Base-by-base conservation (phyloP, 441 rosid genomes). In the Bruguiera hainesii region DNA sequence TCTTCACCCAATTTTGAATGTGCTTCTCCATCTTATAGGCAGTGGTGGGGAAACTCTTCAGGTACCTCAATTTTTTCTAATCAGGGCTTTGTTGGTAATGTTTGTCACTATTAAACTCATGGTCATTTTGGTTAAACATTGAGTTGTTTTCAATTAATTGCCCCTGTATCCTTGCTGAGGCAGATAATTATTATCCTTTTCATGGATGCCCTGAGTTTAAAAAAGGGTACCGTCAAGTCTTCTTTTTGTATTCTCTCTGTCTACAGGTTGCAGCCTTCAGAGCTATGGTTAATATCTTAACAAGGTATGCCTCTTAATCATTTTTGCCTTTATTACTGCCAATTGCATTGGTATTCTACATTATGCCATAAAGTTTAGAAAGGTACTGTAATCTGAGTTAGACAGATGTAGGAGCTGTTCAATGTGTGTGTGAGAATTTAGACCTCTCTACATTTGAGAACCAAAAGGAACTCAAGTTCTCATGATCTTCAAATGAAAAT, bases 1-100 rank as follows among this genome's bases (percentile, higher is more conserved):
- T 85, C 98, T 96, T 70, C 96, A 96, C 76, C 98, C 98, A 57
- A 82, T 93, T 78, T 80, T 96, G 70, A 96, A 93, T 78, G 90
- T 96, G 99, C 97, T 96, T 79, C 97, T 96, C 70, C 96, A 93
- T 87, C 98, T 96, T 68, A 96, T 96, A 67, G 97, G 99, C 71
- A 96, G 91, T 82, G 99, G 99, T 76, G 99, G 99, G 81, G 99
- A 96, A 87, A 93, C 99, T 62, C 93, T 96, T 63, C 99, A 96
- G 99, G 98, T 95, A 78, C 68, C 66, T 61, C 35, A 42, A 60
- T 63, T 53, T 33, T 25, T 37, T 60, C 39, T 23, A 19, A 20
- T 5, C 25, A 29, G 52, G 16, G 20, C 31, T 72, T 76, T 61
- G 37, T 42, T 71, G 52, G 61, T 49, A 59, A 30, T 52, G 2